Evolutionary conservation across 352 stramenopile species (phyloP).

Genomic region (Phytophthora citrophthora): DNA sequence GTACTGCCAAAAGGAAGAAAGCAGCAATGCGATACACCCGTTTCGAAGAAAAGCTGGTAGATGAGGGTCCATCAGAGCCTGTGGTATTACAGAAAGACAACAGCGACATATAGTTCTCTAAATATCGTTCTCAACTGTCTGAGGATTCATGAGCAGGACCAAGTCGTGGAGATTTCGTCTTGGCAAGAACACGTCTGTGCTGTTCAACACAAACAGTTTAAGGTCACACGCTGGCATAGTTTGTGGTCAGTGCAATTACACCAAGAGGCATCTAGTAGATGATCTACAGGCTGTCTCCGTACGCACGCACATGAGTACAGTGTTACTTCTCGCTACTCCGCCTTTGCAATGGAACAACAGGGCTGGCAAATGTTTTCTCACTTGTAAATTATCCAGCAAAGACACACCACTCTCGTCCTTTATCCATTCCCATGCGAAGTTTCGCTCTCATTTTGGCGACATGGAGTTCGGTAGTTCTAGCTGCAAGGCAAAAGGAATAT

Average conservation of each 20-base stretch:
- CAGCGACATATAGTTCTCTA: too few relatives aligned
- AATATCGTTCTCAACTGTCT: too few relatives aligned
- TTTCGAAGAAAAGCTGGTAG: constrained; percentile 9
- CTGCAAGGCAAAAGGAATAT: constrained; percentile 27
- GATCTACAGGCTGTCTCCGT: constrained; percentile 13
- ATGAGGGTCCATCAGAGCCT: constrained; percentile 7
- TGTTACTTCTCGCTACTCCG: constrained; percentile 1
- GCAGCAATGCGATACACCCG: constrained; percentile 7
- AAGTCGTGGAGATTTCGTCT: too few relatives aligned
- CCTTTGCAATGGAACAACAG: constrained; percentile 14
- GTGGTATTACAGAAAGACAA: too few relatives aligned
- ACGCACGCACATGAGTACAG: constrained; percentile 17
- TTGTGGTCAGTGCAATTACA: constrained; percentile 15
- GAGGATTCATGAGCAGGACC: too few relatives aligned
- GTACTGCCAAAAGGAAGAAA: constrained; percentile 16
- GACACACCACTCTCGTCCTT: neutral
- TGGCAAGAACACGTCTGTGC: too few relatives aligned
- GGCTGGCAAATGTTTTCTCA: constrained; percentile 7
- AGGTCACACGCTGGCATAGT: constrained; percentile 51
- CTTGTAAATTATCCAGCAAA: constrained; percentile 13
- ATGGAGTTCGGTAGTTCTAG: neutral
- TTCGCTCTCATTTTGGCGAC: neutral
- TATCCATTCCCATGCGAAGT: neutral
- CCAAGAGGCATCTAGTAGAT: constrained; percentile 5
- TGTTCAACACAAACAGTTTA: neutral